Evolutionary conservation across 2,329 filamentous ascomycete genomes (phyloP).

Genomic region (Fusarium fracticaudum): DNA sequence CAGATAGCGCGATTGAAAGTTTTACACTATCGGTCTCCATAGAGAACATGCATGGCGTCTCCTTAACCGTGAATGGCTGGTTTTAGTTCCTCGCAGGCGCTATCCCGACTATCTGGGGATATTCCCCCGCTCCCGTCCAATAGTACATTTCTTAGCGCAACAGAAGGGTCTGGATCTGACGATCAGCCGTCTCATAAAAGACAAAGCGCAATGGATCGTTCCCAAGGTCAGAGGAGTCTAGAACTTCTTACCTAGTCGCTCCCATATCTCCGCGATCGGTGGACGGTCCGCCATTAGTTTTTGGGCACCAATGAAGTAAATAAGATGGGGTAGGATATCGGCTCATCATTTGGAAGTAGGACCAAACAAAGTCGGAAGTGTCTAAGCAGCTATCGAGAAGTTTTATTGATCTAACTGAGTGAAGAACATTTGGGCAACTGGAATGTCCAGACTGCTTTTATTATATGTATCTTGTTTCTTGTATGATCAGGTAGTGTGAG

Average conservation of each 20-base stretch:
- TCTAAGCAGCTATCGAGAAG: neutral
- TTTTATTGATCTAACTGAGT: accelerated
- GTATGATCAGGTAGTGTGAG: too few relatives aligned
- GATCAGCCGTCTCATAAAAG: neutral
- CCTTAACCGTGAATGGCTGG: neutral
- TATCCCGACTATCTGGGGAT: neutral
- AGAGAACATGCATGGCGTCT: accelerated
- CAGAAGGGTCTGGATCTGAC: neutral
- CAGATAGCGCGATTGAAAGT: accelerated
- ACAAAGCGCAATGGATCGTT: too few relatives aligned
- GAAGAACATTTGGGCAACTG: too few relatives aligned
- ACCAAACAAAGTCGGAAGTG: accelerated
- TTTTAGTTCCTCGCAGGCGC: neutral
- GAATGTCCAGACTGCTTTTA: too few relatives aligned
- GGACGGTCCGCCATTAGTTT: neutral
- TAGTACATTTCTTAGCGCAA: neutral
- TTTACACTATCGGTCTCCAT: accelerated
- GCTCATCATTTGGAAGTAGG: neutral
- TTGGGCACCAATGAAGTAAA: neutral
- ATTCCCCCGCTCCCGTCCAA: neutral
- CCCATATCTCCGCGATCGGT: neutral
- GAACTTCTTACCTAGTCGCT: accelerated
- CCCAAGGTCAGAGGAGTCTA: too few relatives aligned
- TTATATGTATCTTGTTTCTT: too few relatives aligned
- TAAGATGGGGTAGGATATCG: accelerated